Evolutionary conservation across 208 protist genomes (phyloP), one percentile per base, ranked within the genome.

Genomic region (Tritrichomonas foetus): DNA sequence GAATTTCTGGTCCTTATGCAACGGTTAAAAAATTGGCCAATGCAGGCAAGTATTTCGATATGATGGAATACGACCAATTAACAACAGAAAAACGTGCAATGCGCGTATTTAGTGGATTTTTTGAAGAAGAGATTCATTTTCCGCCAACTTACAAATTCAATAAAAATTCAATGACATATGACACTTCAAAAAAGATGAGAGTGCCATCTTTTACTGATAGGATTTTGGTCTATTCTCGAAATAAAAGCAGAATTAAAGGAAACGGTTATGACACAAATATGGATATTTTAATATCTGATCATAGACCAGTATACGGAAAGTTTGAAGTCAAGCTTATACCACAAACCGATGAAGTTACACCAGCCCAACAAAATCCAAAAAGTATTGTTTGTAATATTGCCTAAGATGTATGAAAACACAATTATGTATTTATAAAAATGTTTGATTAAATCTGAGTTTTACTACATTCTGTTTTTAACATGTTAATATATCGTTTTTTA

Each of bases 81-180:
- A 89, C 8, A 33, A 3, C 1, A 13, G 41, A 33, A n/a, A 44
- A 89, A 49, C 13, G 47, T 20, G 47, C 20, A 39, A 49, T 53
- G 20, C 78, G 0, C 13, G 94, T 94, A 39, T 95, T 96, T 33
- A 53, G 50, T 8, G 94, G 69, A 3, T 95, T 95, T 55, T 8
- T 13, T 3, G 95, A 96, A 93, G 95, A 53, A 27, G 61, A 80
- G n/a, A 94, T 96, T 75, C 33, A 27, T 55, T 96, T 96, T 61
- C 89, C 66, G 27, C 95, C 95, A 36, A 95, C 95, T 41, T 96
- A 96, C 80, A 95, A 95, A 93, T 95, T 94, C 57, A 94, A 95
- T 49, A 89, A 93, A 25, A 61, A 94, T 55, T 93, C 64, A 36
- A 49, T 94, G 61, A 25, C 49, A 39, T 95, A 95, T 49, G 94